Evolutionary conservation across 192 early-diverging fungal species (phyloP).

Genomic region (Podila epigama): DNA sequence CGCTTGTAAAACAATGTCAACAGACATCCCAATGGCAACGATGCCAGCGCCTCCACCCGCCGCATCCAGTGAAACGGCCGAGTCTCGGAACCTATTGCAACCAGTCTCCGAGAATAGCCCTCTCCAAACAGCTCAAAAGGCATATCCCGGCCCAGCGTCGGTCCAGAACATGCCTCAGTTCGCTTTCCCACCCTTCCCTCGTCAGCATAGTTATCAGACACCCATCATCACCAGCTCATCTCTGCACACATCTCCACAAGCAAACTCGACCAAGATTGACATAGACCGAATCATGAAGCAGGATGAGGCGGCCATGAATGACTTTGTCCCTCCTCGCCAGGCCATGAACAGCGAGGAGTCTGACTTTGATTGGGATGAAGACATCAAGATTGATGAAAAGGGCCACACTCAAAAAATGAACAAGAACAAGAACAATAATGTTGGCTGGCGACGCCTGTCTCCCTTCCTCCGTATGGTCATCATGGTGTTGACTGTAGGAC

Average conservation of each 20-base stretch:
- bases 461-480: slow-evolving; percentile 39
- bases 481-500: slow-evolving; percentile 14
- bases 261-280: slow-evolving; percentile 35
- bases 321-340: slow-evolving; percentile 45
- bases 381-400: slow-evolving; percentile 27
- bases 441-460: slow-evolving; percentile 26
- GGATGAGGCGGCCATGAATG: slow-evolving; percentile 45
- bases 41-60: not conserved
- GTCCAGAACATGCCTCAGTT: slow-evolving; percentile 20
- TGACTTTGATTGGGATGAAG: slow-evolving; percentile 49
- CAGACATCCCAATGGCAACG: not conserved
- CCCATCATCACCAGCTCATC: not conserved
- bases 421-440: not conserved
- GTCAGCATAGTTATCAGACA: not conserved
- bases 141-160: slow-evolving; percentile 21
- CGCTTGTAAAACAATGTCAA: not conserved
- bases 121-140: slow-evolving; percentile 5
- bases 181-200: not conserved
- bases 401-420: slow-evolving; percentile 9
- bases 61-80: not conserved
- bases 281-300: slow-evolving; percentile 47
- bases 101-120: slow-evolving; percentile 28
- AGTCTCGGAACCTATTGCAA: slow-evolving; percentile 4
- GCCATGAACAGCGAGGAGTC: slow-evolving; percentile 50
- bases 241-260: slow-evolving; percentile 1